A percentile compares a stretch with the other conserved stretches of the same genome.
Evolutionary conservation across 352 stramenopile species (phyloP).

Genomic region (Phytophthora boehmeriae): DNA sequence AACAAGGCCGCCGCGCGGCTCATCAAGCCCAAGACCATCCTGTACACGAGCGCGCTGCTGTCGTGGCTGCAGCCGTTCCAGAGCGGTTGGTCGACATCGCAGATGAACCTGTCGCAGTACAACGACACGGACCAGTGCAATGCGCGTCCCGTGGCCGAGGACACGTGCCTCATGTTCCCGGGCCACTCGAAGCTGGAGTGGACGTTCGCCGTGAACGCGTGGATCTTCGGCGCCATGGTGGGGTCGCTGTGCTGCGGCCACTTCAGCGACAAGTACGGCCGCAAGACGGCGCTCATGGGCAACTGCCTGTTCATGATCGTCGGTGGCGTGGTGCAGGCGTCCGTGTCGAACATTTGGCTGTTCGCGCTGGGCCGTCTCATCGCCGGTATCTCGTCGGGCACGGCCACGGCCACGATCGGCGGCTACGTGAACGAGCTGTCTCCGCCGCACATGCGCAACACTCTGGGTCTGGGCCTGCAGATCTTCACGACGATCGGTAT

Average conservation of each 20-base stretch:
- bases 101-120: constrained; percentile 8
- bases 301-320: constrained; percentile 2
- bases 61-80: constrained; percentile 1
- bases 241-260: constrained; percentile 3
- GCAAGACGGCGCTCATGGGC: not conserved
- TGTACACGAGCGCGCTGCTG: constrained; percentile 1
- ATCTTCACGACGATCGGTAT: constrained; percentile 29
- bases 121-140: constrained; percentile 14
- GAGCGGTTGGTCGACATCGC: constrained; percentile 3
- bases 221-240: constrained; percentile 5
- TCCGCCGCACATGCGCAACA: constrained; percentile 29
- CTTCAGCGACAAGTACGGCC: constrained; percentile 3
- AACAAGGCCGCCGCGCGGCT: constrained; percentile 18
- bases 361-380: constrained; percentile 1
- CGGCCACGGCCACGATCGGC: constrained; percentile 4
- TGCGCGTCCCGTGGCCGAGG: constrained; percentile 13
- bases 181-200: constrained; percentile 16
- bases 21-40: constrained; percentile 2
- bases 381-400: not conserved
- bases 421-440: constrained; percentile 5
- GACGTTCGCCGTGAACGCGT: constrained; percentile 5
- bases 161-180: constrained; percentile 19
- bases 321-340: not conserved
- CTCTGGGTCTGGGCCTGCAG: constrained; percentile 47
- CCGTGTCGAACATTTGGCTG: constrained; percentile 2